Conservation (phyloP, 208 protist genomes). For the Naegleria fowleri region DNA sequence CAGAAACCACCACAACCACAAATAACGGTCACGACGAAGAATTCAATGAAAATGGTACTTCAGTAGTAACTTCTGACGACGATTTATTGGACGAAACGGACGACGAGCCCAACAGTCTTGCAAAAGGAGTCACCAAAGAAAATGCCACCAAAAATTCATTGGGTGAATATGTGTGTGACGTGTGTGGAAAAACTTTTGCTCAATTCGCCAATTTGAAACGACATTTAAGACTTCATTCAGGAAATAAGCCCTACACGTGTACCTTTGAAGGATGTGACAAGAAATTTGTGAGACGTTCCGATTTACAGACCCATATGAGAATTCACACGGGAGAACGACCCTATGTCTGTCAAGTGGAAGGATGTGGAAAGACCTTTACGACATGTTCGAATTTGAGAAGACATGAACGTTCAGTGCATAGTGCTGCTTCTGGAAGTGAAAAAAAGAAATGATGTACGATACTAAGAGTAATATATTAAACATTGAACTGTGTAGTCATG, state of each 20-base stretch:
- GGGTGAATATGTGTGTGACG: not conserved
- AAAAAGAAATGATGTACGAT: no score
- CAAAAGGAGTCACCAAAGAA: not conserved
- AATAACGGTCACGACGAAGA: not conserved
- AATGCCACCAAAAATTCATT: not conserved
- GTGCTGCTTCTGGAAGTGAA: no score
- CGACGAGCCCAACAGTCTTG: not conserved
- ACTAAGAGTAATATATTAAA: no score
- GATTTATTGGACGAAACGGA: not conserved
- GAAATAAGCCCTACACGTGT: constrained; percentile 29
- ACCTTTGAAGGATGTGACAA: constrained; percentile 20
- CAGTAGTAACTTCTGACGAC: not conserved
- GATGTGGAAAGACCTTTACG: constrained; percentile 36
- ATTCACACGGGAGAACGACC: constrained; percentile 36
- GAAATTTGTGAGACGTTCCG: constrained; percentile 24
- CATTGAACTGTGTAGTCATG: no score
- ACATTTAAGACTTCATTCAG: constrained; percentile 26
- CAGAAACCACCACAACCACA: not conserved
- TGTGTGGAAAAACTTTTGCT: constrained; percentile 31
- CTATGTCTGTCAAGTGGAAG: constrained; percentile 22
- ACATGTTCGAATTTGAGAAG: constrained; percentile 17
- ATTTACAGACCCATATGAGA: constrained; percentile 28
- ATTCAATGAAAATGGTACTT: not conserved
- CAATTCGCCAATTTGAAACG: constrained; percentile 18
- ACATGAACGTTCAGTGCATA: constrained; percentile 24